phyloP scores from a whole-genome alignment of 768 basidiomycete species.

The Boletus huronensis region DNA sequence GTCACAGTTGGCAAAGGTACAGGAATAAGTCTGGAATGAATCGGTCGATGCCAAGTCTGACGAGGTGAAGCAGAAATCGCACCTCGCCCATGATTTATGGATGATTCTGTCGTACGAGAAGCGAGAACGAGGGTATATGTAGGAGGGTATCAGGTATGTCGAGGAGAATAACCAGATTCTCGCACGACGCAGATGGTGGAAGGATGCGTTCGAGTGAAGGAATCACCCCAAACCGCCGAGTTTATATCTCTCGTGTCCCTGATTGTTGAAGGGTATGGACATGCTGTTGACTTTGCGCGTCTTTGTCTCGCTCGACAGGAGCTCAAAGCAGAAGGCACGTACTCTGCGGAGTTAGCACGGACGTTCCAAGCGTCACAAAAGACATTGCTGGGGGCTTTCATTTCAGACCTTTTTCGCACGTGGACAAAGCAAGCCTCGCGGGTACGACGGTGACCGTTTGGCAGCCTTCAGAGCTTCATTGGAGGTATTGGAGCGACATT shows the following conservation, averaged over 20 bases:
- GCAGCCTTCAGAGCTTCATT: too few species aligned
- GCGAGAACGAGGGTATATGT: not conserved
- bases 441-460: not conserved
- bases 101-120: not conserved
- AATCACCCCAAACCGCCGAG: not conserved
- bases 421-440: conserved; percentile 1
- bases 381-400: not conserved
- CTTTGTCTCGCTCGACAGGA: not conserved
- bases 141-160: not conserved
- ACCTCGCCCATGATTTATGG: conserved; percentile 14
- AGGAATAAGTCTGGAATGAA: conserved; percentile 10
- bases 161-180: conserved; percentile 15
- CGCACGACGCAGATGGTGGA: not conserved
- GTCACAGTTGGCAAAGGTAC: conserved; percentile 12
- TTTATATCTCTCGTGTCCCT: conserved; percentile 14
- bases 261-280: conserved; percentile 4
- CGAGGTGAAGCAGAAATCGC: not conserved
- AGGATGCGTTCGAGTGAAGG: not conserved
- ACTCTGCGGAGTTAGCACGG: not conserved
- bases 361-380: conserved; percentile 3
- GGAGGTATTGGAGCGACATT: too few species aligned
- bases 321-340: conserved; percentile 10
- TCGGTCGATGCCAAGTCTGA: not conserved
- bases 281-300: not conserved
- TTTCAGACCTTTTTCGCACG: not conserved